Percentiles rank a stretch among this genome's conserved stretches.
phyloP scores from a whole-genome alignment of 202 grass and related monocot genomes.

The Schoenoplectus tabernaemontani region DNA sequence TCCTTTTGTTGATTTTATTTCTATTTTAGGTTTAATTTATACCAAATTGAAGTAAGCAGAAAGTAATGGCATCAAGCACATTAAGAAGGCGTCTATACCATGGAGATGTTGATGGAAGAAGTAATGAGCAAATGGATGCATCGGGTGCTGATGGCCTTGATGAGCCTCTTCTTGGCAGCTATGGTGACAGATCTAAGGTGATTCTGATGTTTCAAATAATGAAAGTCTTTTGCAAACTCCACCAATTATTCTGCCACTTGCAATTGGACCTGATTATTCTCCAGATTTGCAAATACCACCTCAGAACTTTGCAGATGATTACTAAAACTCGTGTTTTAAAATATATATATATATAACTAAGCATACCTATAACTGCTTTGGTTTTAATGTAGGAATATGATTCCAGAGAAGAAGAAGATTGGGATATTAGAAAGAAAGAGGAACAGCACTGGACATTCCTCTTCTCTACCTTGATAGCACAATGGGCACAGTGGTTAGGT shows the following conservation, averaged over 20 bases:
- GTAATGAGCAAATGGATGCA: slow-evolving; percentile 51
- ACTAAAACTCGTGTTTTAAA: slow-evolving; percentile 22
- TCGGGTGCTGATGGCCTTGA: slow-evolving; percentile 40
- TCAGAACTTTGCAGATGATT: neutral
- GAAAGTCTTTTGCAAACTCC: neutral
- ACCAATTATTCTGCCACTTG: neutral
- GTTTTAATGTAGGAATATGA: slow-evolving; percentile 38
- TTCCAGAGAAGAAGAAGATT: slow-evolving; percentile 40
- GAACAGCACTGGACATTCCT: slow-evolving; percentile 76
- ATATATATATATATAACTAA: neutral
- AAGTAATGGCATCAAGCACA: slow-evolving; percentile 48
- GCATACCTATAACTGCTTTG: neutral
- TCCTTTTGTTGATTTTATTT: neutral
- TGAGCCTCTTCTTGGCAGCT: slow-evolving; percentile 55
- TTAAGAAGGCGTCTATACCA: slow-evolving; percentile 74
- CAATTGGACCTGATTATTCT: neutral
- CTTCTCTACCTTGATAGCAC: slow-evolving; percentile 76
- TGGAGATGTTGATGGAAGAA: slow-evolving; percentile 56
- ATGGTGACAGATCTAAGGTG: slow-evolving; percentile 13
- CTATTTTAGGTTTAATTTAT: neutral
- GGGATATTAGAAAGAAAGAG: slow-evolving; percentile 70
- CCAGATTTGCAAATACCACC: neutral
- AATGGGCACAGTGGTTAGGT: slow-evolving; percentile 97
- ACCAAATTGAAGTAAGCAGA: neutral
- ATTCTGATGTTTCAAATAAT: neutral